Base-by-base conservation (phyloP, 225 moss, liverwort and hornwort genomes). In the Ulota crispa region DNA sequence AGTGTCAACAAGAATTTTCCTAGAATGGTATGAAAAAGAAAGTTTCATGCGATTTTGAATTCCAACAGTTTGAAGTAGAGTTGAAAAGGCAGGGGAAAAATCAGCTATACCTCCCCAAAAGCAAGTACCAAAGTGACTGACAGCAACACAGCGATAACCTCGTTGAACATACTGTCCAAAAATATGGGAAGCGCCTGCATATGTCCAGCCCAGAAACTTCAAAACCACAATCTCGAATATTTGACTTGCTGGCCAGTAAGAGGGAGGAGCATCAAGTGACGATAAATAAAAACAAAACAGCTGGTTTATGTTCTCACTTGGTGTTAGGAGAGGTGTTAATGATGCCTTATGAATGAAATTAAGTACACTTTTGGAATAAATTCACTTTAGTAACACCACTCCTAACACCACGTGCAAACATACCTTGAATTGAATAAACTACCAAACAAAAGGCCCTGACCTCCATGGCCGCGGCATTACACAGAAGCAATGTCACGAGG, bases 401-500 rank as follows among this genome's bases (percentile, higher is more conserved):
- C 14, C 20, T 39, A 56, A 37, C 60, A 28, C 20, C 64, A 50
- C n/a, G 18, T 23, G 31, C 65, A 34, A 52, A 34, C 24, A 77
- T 18, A 24, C 23, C 14, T 9, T n/a, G 0, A 32, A 52, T 36
- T 24, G 37, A 70, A 70, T 39, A 15, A 36, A 31, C 68, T 30
- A 36, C 21, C 37, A 47, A 67, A 47, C 37, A 54, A 53, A 54
- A 54, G 54, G 53, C 19, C 77, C 27, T 26, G 82, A 97, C 97
- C 97, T 95, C 95, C 95, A 95, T 95, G 16, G 95, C 95, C 30
- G 65, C 97, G 24, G 97, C 92, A 94, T 95, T 95, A 79, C 94
- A 98, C 1, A 98, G 92, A 43, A 98, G 95, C 82, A 98, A 83
- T 28, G 97, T 98, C 43, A 95, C 97, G 20, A 98, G 92, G 74